Conservation (phyloP, 2,329 filamentous ascomycete genomes). For the Colletotrichum coccodes region DNA sequence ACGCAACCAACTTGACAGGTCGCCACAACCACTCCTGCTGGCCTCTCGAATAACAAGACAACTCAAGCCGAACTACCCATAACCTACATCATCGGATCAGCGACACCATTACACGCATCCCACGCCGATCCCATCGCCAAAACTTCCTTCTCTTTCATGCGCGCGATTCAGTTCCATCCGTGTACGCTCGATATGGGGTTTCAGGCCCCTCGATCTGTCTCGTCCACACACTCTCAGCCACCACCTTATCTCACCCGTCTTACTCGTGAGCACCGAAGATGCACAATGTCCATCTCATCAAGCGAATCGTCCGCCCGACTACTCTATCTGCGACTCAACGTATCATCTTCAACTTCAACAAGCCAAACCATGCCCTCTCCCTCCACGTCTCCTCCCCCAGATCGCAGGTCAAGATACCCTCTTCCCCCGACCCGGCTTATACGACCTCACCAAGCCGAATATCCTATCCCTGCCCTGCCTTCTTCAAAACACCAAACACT, state of each 20-base stretch:
- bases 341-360: background rate
- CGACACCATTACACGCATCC: background rate
- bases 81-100: background rate
- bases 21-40: no score
- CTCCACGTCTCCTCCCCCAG: background rate
- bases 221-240: no score
- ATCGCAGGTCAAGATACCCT: background rate
- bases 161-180: background rate
- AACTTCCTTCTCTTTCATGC: conserved; percentile 2
- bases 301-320: background rate
- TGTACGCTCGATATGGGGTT: background rate
- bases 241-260: background rate
- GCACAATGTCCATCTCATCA: background rate
- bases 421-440: background rate
- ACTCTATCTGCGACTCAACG: conserved; percentile 1
- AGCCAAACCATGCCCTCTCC: no score
- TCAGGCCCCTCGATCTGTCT: background rate
- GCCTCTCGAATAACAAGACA: no score
- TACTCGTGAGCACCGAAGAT: background rate
- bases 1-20: no score
- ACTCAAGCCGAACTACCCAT: background rate
- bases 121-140: background rate
- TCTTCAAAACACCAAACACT: conserved; percentile 6
- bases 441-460: background rate
- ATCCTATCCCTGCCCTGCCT: background rate